A percentile compares a stretch with the other conserved stretches of the same genome.
Conservation (phyloP, 2,329 filamentous ascomycete species). For the Hirsutella rhossiliensis region DNA sequence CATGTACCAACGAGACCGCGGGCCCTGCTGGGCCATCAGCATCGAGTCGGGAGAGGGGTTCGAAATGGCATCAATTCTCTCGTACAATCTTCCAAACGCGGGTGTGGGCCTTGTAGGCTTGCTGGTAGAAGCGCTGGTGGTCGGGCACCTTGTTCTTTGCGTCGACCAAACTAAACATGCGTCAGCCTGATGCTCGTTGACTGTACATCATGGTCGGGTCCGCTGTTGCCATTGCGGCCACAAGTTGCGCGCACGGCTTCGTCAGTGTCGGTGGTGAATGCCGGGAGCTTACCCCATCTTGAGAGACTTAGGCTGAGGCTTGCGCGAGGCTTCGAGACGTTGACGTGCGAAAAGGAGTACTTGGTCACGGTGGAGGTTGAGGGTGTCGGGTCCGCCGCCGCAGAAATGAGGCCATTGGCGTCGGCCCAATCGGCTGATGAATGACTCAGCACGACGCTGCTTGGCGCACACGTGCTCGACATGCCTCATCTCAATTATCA, state of each 20-base stretch:
- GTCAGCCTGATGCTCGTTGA: conserved; percentile 14
- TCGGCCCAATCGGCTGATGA: conserved; percentile 3
- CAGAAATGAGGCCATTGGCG: conserved; percentile 27
- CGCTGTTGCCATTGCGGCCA: neutral
- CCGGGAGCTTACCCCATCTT: conserved; percentile 27
- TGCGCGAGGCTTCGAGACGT: conserved; percentile 10
- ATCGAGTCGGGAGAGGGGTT: neutral
- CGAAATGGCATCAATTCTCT: conserved; percentile 6
- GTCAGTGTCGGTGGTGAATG: neutral
- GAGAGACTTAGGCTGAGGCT: conserved; percentile 13
- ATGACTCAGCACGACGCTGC: conserved; percentile 21
- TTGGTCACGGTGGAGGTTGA: conserved; percentile 15
- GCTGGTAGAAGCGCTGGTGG: conserved; percentile 65
- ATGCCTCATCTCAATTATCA: neutral
- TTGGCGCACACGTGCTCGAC: too few relatives aligned
- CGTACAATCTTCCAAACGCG: conserved; percentile 72
- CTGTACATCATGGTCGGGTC: conserved; percentile 5
- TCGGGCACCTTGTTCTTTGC: conserved; percentile 66
- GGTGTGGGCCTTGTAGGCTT: conserved; percentile 54
- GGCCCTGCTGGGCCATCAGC: conserved; percentile 33
- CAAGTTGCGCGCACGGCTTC: neutral
- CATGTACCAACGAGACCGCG: conserved; percentile 52
- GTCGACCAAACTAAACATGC: conserved; percentile 43
- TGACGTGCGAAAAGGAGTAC: conserved; percentile 12
- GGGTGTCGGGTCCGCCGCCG: conserved; percentile 8